These are phyloP conservation scores for Berberis thunbergii DNA, from an alignment of 164 flowering plant species.

Conservation along the genomic window DNA sequence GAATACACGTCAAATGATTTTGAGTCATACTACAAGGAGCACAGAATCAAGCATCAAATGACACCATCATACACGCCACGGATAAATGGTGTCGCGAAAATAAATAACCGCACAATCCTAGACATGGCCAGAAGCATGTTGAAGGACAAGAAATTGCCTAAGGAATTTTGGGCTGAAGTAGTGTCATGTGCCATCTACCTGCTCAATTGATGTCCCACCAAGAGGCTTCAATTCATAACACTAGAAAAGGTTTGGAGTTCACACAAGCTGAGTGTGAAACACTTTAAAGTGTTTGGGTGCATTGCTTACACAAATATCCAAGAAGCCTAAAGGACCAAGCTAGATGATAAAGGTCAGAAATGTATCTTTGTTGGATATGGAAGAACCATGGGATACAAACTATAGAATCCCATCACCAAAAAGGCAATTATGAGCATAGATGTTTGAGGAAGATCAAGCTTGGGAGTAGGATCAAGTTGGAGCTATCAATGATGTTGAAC, in stretches of 20 bases:
- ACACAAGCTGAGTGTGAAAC: slow-evolving; percentile 1
- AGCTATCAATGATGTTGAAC: too few relatives aligned
- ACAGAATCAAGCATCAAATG: too few relatives aligned
- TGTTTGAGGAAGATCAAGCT: too few relatives aligned
- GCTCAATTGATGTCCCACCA: not conserved
- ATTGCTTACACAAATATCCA: slow-evolving; percentile 2
- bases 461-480: too few relatives aligned
- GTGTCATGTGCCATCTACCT: slow-evolving; percentile 5
- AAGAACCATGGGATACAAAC: too few relatives aligned
- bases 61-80: not conserved
- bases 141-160: slow-evolving; percentile 3
- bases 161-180: slow-evolving; percentile 5
- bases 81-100: slow-evolving; percentile 6
- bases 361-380: too few relatives aligned
- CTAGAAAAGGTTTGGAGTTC: slow-evolving; percentile 4
- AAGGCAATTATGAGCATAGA: too few relatives aligned
- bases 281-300: slow-evolving; percentile 1
- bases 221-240: not conserved
- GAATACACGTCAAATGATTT: too few relatives aligned
- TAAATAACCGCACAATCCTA: not conserved
- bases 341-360: too few relatives aligned
- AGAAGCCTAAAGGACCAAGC: not conserved
- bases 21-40: too few relatives aligned
- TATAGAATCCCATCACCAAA: too few relatives aligned
- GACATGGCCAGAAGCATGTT: slow-evolving; percentile 4